Percentiles rank a stretch among this genome's conserved stretches.
phyloP scores from a whole-genome alignment of 1,284 basidiomycete species.

The Ganoderma lingzhi region DNA sequence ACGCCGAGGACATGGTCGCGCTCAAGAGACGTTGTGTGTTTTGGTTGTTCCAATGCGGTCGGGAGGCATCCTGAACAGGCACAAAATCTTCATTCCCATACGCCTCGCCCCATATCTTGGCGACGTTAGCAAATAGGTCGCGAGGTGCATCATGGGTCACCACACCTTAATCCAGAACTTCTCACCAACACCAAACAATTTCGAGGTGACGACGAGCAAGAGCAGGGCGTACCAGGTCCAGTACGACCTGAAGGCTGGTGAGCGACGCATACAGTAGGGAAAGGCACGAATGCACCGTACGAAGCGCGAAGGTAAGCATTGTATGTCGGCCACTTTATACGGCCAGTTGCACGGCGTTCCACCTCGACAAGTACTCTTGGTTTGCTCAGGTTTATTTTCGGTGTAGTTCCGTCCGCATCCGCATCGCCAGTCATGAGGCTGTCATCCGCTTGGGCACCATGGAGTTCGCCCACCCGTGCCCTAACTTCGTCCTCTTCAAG shows the following conservation, averaged over 20 bases:
- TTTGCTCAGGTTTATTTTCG: slow-evolving; percentile 49
- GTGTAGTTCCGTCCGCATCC: slow-evolving; percentile 32
- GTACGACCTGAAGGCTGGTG: slow-evolving; percentile 56
- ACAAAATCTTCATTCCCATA: slow-evolving; percentile 46
- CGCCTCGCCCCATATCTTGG: slow-evolving; percentile 70
- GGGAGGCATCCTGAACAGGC: slow-evolving; percentile 13
- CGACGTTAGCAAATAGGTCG: background rate
- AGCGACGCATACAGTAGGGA: background rate
- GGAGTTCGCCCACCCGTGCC: slow-evolving; percentile 41
- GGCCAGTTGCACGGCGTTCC: slow-evolving; percentile 75
- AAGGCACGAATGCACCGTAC: slow-evolving; percentile 39
- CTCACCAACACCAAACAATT: slow-evolving; percentile 60
- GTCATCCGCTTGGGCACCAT: slow-evolving; percentile 40
- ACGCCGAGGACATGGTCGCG: slow-evolving; percentile 18
- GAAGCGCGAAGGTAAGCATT: slow-evolving; percentile 79
- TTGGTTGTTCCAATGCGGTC: slow-evolving; percentile 39
- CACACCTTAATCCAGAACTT: slow-evolving; percentile 81
- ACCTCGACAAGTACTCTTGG: slow-evolving; percentile 73
- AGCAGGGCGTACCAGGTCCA: slow-evolving; percentile 65
- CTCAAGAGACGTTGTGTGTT: slow-evolving; percentile 46
- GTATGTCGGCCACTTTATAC: slow-evolving; percentile 84
- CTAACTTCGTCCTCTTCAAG: slow-evolving; percentile 44
- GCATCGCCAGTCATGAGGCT: background rate
- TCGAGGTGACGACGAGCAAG: slow-evolving; percentile 56
- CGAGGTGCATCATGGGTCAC: background rate